Percentiles rank a stretch among this genome's conserved stretches.
phyloP scores from a whole-genome alignment of 352 stramenopile genomes.

The Globisporangium ultimum region DNA sequence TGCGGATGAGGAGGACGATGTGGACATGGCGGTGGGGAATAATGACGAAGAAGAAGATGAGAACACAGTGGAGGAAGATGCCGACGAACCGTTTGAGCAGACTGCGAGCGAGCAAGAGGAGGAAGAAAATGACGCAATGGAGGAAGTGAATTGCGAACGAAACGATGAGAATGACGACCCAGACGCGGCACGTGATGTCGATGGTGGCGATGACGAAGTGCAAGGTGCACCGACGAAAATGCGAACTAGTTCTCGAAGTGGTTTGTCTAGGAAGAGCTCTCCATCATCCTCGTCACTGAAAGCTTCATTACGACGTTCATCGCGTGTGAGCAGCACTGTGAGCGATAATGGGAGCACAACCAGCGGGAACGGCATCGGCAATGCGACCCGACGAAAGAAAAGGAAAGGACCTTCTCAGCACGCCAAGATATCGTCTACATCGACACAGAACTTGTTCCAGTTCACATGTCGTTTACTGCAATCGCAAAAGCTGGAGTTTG shows the following conservation, averaged over 20 bases:
- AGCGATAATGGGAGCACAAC: not conserved
- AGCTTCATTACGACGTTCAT: not conserved
- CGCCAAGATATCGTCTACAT: constrained; percentile 17
- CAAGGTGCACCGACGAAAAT: not conserved
- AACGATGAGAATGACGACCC: not conserved
- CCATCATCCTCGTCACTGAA: too few relatives aligned
- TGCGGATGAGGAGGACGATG: too few relatives aligned
- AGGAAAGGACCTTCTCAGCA: not conserved
- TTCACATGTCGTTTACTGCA: constrained; percentile 36
- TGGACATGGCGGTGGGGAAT: not conserved
- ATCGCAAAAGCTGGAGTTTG: constrained; percentile 35
- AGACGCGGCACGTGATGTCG: not conserved
- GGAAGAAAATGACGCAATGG: not conserved
- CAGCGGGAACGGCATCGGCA: not conserved
- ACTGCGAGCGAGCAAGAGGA: not conserved
- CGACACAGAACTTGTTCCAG: constrained; percentile 39
- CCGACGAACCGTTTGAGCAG: not conserved
- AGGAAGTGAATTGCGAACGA: too few relatives aligned
- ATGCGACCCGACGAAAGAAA: not conserved
- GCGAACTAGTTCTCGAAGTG: not conserved
- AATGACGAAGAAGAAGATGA: not conserved
- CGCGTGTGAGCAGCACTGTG: not conserved
- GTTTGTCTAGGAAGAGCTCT: not conserved
- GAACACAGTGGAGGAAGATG: not conserved
- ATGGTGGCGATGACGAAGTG: not conserved